Conservation (phyloP, 2,329 filamentous ascomycete genomes). For the Aaosphaeria pasadenensis region DNA sequence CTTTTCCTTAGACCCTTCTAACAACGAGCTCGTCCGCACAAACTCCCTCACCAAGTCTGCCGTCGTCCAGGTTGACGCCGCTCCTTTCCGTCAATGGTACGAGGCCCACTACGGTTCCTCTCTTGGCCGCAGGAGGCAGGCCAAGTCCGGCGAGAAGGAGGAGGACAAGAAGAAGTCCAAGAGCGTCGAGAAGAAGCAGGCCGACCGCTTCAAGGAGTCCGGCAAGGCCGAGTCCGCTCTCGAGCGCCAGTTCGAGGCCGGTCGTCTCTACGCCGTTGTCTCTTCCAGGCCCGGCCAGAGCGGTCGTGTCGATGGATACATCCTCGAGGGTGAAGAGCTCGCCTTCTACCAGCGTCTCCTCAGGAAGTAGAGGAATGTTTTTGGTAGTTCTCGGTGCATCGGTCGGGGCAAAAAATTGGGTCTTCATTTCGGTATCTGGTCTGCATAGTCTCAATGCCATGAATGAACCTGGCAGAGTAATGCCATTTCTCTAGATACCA, state of each 20-base stretch:
- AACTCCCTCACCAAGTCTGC: constrained; percentile 99
- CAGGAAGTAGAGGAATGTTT: constrained; percentile 75
- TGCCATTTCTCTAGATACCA: constrained; percentile 40
- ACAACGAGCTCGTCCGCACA: constrained; percentile 99
- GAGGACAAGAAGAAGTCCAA: constrained; percentile 97
- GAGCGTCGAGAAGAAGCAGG: constrained; percentile 94
- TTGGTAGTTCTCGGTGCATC: constrained; percentile 39
- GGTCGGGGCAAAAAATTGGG: constrained; percentile 39
- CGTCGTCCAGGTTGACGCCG: constrained; percentile 97
- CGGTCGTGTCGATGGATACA: constrained; percentile 94
- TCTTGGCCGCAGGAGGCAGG: constrained; percentile 87
- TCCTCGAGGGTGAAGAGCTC: constrained; percentile 98
- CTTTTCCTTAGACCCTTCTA: constrained; percentile 62
- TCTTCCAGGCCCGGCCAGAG: constrained; percentile 94
- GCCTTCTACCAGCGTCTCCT: constrained; percentile 99
- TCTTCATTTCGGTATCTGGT: constrained; percentile 41
- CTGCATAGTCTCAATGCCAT: constrained; percentile 36
- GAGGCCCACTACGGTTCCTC: constrained; percentile 97
- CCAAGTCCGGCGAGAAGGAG: constrained; percentile 67
- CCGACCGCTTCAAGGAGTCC: constrained; percentile 71
- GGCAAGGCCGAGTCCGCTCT: constrained; percentile 92
- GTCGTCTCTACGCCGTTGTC: constrained; percentile 92
- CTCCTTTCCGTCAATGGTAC: constrained; percentile 99
- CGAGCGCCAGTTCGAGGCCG: constrained; percentile 99
- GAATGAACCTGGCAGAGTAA: constrained; percentile 37